Evolutionary conservation across 164 flowering plant species (phyloP), one percentile per base, ranked within the genome.

Genomic region (Berberis thunbergii): DNA sequence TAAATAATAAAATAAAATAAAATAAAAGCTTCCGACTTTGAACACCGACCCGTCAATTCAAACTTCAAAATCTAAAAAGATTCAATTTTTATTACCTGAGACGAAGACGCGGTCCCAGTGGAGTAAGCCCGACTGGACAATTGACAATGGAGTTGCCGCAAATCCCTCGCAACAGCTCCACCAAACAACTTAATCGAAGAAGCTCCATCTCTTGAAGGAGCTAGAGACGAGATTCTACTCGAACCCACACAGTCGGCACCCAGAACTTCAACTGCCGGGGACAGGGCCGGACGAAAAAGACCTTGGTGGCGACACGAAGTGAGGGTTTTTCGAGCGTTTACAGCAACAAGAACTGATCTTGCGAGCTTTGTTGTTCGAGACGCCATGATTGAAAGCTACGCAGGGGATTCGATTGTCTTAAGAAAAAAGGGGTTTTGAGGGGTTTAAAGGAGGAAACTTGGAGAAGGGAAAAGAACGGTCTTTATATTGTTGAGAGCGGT

Each of bases 331-430:
- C 58, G 9, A 1, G 62, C 58, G 8, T 54, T 59, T 39, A 39
- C 41, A 6, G 63, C 67, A 11, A 7, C 62, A 12, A 41, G 6
- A 4, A 45, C 65, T 6, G 73, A 61, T 38, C 69, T 61, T 8
- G 65, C 62, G 13, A 70, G 69, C 65, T 63, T 70, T 1, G 65
- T 48, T 6, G 69, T 49, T 61, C 59, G 60, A 9, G 62, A 43
- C 6, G 69, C 69, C 73, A 70, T 70, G 45, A 7, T 5, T 45
- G 4, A 50, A 7, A 5, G 50, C 9, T 4, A 4, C 4, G 6
- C 2, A 4, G 3, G 4, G 13, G 46, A 3, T 57, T 38, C 6
- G 43, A 59, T 26, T 43, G 39, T 11, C 4, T 7, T 2, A 3
- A 41, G 54, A 3, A 4, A 41, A 1, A 7, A 2, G 53, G 64